Conservation (phyloP, 495 filamentous ascomycete genomes). For the Xylaria flabelliformis region DNA sequence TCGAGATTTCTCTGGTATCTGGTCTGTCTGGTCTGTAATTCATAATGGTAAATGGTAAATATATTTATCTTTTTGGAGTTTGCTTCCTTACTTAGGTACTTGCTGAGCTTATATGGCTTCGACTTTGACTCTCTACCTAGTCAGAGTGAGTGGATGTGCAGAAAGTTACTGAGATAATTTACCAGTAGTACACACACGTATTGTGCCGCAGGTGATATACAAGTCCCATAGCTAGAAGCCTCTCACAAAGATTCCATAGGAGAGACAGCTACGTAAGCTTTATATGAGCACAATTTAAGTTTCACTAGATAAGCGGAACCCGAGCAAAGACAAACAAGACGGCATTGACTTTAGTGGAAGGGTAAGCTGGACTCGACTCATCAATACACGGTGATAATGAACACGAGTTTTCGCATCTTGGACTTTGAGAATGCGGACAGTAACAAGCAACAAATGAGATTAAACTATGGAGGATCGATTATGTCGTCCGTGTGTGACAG, state of each 20-base stretch:
- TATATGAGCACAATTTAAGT: not conserved
- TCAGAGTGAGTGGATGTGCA: not conserved
- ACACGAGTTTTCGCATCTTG: not conserved
- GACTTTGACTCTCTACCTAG: not conserved
- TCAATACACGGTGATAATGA: not conserved
- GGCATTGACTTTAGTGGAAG: not conserved
- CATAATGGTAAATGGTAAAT: not conserved
- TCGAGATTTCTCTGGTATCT: not conserved
- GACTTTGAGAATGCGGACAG: not conserved
- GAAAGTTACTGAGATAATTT: not conserved
- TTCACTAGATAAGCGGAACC: not conserved
- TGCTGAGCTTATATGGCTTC: not conserved
- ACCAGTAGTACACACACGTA: not conserved
- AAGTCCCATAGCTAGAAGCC: not conserved
- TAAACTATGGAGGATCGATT: constrained; percentile 9
- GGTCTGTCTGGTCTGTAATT: not conserved
- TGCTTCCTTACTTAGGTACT: not conserved
- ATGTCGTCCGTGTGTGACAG: not conserved
- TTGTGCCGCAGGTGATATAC: not conserved
- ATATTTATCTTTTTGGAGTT: not conserved
- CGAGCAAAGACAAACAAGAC: not conserved
- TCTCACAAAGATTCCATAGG: not conserved
- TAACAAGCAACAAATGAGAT: constrained; percentile 2
- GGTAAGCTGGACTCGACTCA: not conserved
- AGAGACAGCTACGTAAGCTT: not conserved